Conservation (phyloP, 2,329 filamentous ascomycete genomes). For the Calycina herbarum region DNA sequence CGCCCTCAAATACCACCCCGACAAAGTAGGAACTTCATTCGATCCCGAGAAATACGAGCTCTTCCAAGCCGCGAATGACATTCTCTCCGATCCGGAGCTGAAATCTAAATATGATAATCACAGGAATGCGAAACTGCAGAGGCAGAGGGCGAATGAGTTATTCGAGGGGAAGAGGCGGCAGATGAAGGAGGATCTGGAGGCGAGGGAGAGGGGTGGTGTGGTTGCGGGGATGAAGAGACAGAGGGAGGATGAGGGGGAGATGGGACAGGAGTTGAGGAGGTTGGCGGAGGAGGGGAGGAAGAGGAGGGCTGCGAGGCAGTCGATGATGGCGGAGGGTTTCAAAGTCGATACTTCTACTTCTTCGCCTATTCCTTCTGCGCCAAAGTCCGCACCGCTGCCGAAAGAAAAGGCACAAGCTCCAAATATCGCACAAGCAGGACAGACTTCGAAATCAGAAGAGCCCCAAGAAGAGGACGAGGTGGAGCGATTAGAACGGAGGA, state of each 20-base stretch:
- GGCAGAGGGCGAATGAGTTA: conserved; percentile 68
- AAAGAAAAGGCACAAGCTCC: background rate
- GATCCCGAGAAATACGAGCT: conserved; percentile 83
- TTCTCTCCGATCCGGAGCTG: conserved; percentile 70
- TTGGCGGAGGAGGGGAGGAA: conserved; percentile 54
- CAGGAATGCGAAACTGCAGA: conserved; percentile 68
- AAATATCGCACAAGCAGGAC: conserved; percentile 16
- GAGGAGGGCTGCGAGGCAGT: conserved; percentile 49
- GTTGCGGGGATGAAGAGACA: conserved; percentile 58
- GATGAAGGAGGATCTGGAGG: conserved; percentile 86
- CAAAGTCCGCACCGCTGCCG: conserved; percentile 10
- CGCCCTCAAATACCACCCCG: conserved; percentile 89
- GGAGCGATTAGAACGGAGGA: conserved; percentile 33
- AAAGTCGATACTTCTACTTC: conserved; percentile 19
- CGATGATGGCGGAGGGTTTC: conserved; percentile 38
- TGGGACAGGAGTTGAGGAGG: conserved; percentile 53
- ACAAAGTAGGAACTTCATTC: conserved; percentile 76
- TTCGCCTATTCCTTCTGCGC: conserved; percentile 25
- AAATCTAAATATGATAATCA: conserved; percentile 78
- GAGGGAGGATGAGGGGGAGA: conserved; percentile 49
- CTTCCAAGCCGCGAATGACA: conserved; percentile 81
- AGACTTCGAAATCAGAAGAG: conserved; percentile 15
- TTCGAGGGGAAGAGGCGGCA: conserved; percentile 72
- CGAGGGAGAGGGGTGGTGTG: conserved; percentile 60
- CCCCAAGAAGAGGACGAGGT: conserved; percentile 43